phyloP scores from a whole-genome alignment of 2,329 filamentous ascomycete species.

The Hypoxylon sp. region DNA sequence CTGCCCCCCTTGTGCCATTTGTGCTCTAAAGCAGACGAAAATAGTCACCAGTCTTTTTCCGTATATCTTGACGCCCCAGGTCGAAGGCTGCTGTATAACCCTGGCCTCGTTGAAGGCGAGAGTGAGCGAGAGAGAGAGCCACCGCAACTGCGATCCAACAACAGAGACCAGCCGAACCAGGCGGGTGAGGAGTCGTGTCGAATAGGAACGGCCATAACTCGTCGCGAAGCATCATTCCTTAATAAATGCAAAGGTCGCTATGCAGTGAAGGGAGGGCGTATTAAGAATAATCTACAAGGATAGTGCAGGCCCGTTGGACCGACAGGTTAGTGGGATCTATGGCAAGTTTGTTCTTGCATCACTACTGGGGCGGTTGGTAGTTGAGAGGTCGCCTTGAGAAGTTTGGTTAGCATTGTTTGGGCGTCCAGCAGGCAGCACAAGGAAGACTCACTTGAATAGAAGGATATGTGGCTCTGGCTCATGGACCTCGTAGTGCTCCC shows the following conservation, averaged over 20 bases:
- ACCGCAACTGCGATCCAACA: constrained; percentile 2
- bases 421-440: not conserved
- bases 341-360: constrained; percentile 39
- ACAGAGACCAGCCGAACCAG: constrained; percentile 11
- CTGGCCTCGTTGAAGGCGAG: constrained; percentile 3
- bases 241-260: constrained; percentile 47
- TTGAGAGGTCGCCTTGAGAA: constrained; percentile 77
- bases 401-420: constrained; percentile 11
- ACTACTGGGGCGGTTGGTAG: constrained; percentile 76
- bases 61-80: constrained; percentile 18
- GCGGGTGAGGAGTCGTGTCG: constrained; percentile 24
- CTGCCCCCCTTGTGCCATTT: not conserved
- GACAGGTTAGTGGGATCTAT: constrained; percentile 27
- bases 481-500: constrained; percentile 99
- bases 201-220: constrained; percentile 40
- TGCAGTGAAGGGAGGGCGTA: constrained; percentile 43
- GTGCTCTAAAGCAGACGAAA: constrained; percentile 19
- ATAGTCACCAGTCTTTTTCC: constrained; percentile 22
- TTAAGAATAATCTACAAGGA: constrained; percentile 38
- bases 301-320: constrained; percentile 14
- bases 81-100: constrained; percentile 23
- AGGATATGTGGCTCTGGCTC: constrained; percentile 98
- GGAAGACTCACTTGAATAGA: constrained; percentile 87
- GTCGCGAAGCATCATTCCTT: constrained; percentile 42
- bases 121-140: constrained; percentile 3